Evolutionary conservation across 192 early-diverging fungal species (phyloP).

Genomic region (Pilaira anomala): DNA sequence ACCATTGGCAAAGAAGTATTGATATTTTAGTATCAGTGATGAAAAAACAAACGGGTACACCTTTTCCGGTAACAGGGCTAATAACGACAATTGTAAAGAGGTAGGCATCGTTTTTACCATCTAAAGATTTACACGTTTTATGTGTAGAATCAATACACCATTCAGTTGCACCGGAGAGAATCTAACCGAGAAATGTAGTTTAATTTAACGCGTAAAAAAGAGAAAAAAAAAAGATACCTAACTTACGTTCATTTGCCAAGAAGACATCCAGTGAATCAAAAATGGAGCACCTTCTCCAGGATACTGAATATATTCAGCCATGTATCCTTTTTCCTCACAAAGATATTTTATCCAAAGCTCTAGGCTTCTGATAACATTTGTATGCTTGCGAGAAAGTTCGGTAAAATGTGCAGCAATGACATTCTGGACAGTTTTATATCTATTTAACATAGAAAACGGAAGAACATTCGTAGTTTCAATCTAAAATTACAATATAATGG

Average conservation of each 20-base stretch:
- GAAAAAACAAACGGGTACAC: conserved; percentile 3
- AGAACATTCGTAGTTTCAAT: too few relatives aligned
- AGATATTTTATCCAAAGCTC: not conserved
- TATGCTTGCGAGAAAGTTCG: not conserved
- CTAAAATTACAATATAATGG: not conserved
- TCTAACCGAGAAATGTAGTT: not conserved
- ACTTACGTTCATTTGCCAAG: not conserved
- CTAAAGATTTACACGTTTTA: not conserved
- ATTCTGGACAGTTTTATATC: not conserved
- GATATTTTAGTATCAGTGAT: not conserved
- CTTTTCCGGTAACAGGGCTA: not conserved
- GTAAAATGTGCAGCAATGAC: not conserved
- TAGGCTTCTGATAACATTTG: not conserved
- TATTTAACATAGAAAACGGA: not conserved
- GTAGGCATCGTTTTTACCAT: not conserved
- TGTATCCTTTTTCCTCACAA: not conserved
- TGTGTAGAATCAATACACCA: not conserved
- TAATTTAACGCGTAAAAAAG: not conserved
- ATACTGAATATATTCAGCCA: not conserved
- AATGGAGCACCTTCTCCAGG: not conserved
- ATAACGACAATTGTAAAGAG: not conserved
- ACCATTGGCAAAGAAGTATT: not conserved
- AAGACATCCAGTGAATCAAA: not conserved
- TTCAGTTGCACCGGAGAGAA: not conserved
- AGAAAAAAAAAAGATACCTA: not conserved